Conservation (phyloP, 1,139 yeast genomes). For the Blastobotrys indianensis region DNA sequence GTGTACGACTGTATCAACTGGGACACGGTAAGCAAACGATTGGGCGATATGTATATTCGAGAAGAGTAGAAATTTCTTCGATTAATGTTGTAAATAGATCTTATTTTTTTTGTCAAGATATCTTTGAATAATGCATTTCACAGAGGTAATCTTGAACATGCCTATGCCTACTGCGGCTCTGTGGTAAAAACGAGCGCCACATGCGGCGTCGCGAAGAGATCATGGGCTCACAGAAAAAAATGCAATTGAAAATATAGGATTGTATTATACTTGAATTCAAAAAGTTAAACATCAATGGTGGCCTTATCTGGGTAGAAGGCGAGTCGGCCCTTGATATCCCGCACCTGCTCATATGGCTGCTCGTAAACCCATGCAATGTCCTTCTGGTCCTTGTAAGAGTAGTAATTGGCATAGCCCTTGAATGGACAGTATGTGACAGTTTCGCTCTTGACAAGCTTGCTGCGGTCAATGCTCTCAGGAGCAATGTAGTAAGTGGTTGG, state of each 20-base stretch:
- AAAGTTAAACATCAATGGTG: neutral
- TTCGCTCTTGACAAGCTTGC: constrained; percentile 11
- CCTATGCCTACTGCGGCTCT: too few species aligned
- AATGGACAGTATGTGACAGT: constrained; percentile 16
- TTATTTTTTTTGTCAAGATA: too few species aligned
- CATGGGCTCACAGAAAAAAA: too few species aligned
- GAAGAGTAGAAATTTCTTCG: neutral
- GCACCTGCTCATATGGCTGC: constrained; percentile 14
- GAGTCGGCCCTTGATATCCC: constrained; percentile 12
- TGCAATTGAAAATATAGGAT: too few species aligned
- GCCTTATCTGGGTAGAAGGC: constrained; percentile 12
- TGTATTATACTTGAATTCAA: too few species aligned
- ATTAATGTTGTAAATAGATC: neutral
- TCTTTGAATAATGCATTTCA: too few species aligned
- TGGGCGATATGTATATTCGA: constrained; percentile 3
- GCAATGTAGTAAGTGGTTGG: constrained; percentile 13
- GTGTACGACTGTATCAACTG: constrained; percentile 81
- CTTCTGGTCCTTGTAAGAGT: constrained; percentile 8
- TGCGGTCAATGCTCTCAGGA: constrained; percentile 12
- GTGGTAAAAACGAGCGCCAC: too few species aligned
- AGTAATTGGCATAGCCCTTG: constrained; percentile 16
- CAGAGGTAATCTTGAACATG: too few species aligned
- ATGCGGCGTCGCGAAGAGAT: too few species aligned
- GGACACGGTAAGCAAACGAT: constrained; percentile 52
- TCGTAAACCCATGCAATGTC: constrained; percentile 19